Percentiles rank a stretch among this genome's conserved stretches.
Evolutionary conservation across 192 early-diverging fungal genomes (phyloP).

Genomic region (Coemansia reversa): DNA sequence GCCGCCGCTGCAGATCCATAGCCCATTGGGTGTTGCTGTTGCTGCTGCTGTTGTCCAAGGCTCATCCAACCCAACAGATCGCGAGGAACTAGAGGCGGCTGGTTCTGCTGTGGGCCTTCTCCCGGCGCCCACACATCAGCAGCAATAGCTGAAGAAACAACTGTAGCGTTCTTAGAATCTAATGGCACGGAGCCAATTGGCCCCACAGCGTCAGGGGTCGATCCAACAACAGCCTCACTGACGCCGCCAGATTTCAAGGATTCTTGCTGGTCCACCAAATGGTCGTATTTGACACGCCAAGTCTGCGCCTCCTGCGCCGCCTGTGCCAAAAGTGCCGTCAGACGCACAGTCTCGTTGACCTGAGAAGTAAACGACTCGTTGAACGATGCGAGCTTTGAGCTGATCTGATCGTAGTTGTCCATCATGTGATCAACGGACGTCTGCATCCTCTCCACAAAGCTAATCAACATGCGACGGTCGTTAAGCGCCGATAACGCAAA

Average conservation of each 20-base stretch:
- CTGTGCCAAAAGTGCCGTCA: slow-evolving; percentile 35
- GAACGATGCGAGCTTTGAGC: slow-evolving; percentile 25
- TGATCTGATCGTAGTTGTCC: slow-evolving; percentile 29
- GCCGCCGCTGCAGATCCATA: slow-evolving; percentile 12
- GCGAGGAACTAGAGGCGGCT: neutral
- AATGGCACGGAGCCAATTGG: neutral
- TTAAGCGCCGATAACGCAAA: slow-evolving; percentile 24
- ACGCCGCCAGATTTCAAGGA: neutral
- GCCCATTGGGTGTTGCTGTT: slow-evolving; percentile 17
- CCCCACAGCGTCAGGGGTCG: neutral
- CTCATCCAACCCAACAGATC: neutral
- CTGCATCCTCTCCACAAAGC: slow-evolving; percentile 15
- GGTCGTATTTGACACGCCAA: slow-evolving; percentile 31
- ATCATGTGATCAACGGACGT: slow-evolving; percentile 24
- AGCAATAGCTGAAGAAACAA: neutral
- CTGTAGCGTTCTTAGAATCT: neutral
- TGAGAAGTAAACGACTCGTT: slow-evolving; percentile 18
- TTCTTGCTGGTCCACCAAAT: slow-evolving; percentile 5
- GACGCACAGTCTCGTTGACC: slow-evolving; percentile 18
- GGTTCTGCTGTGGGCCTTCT: neutral
- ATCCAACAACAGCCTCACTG: neutral
- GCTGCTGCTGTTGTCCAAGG: slow-evolving; percentile 13
- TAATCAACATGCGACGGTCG: slow-evolving; percentile 13
- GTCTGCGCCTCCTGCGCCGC: slow-evolving; percentile 29
- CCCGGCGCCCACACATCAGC: neutral